A percentile compares a stretch with the other conserved stretches of the same genome.
phyloP scores from a whole-genome alignment of 106 monocot species.

The Allium cepa region DNA sequence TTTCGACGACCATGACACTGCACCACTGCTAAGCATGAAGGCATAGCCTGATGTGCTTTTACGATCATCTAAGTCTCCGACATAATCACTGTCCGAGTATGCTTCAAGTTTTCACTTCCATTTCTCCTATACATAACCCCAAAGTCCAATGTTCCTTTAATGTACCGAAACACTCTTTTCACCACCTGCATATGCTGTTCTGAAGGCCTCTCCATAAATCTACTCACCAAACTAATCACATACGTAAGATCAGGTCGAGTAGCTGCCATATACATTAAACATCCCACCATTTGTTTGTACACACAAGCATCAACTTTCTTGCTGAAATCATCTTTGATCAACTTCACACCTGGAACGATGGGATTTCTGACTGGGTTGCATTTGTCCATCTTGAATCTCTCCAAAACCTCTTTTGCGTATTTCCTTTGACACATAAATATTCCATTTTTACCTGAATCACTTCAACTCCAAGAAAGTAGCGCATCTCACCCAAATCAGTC shows the following conservation, averaged over 20 bases:
- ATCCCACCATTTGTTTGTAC: background rate
- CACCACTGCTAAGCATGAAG: background rate
- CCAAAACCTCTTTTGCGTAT: background rate
- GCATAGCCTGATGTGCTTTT: constrained; percentile 1
- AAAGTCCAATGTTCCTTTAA: background rate
- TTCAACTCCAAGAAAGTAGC: constrained; percentile 1
- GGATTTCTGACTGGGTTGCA: constrained; percentile 2
- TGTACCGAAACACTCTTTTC: constrained; percentile 3
- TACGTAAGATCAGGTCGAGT: background rate
- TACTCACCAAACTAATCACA: background rate
- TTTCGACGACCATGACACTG: background rate
- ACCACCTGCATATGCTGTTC: background rate
- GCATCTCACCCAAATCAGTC: constrained; percentile 1
- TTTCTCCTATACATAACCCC: background rate
- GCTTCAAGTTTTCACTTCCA: background rate
- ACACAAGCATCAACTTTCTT: background rate
- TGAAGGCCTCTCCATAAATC: constrained; percentile 2
- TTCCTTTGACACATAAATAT: background rate
- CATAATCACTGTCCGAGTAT: background rate
- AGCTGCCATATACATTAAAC: background rate
- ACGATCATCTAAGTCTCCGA: background rate
- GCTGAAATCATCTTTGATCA: background rate
- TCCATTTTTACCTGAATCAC: background rate
- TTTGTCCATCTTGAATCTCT: constrained; percentile 1
- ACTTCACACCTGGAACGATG: background rate